Percentiles rank a stretch among this genome's conserved stretches.
phyloP scores from a whole-genome alignment of 345 rosid genomes.

The Eutrema yunnanense region DNA sequence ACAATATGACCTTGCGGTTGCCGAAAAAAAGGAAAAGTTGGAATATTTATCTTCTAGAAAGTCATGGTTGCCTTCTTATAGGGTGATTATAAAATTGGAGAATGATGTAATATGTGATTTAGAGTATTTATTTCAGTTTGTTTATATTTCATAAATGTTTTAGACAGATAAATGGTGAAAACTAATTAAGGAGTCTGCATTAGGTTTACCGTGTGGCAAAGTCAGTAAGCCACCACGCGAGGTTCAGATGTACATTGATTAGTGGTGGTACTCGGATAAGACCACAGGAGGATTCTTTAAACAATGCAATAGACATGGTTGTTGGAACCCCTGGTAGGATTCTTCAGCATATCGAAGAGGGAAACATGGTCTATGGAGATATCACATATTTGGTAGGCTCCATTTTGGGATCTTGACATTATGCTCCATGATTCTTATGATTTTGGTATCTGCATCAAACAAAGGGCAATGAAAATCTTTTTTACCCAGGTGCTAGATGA shows the following conservation, averaged over 20 bases:
- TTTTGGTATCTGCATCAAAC: not conserved
- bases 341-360: conserved; percentile 89
- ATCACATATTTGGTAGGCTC: conserved; percentile 50
- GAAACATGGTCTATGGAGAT: conserved; percentile 96
- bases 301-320: conserved; percentile 81
- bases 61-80: not conserved
- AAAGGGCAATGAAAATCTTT: not conserved
- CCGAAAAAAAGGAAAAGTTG: not conserved
- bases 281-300: conserved; percentile 86
- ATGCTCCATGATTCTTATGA: not conserved
- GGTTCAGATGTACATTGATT: conserved; percentile 81
- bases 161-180: not conserved
- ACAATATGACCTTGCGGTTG: not conserved
- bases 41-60: not conserved
- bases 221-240: conserved; percentile 85
- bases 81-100: not conserved
- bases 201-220: conserved; percentile 92
- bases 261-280: conserved; percentile 88
- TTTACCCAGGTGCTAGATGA: conserved; percentile 81
- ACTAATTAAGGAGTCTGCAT: conserved; percentile 2
- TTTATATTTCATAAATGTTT: not conserved
- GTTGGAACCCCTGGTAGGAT: conserved; percentile 97
- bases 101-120: not conserved
- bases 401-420: not conserved
- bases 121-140: not conserved